Base-by-base conservation (phyloP, 768 basidiomycete species). In the Rossbeevera mucosa region DNA sequence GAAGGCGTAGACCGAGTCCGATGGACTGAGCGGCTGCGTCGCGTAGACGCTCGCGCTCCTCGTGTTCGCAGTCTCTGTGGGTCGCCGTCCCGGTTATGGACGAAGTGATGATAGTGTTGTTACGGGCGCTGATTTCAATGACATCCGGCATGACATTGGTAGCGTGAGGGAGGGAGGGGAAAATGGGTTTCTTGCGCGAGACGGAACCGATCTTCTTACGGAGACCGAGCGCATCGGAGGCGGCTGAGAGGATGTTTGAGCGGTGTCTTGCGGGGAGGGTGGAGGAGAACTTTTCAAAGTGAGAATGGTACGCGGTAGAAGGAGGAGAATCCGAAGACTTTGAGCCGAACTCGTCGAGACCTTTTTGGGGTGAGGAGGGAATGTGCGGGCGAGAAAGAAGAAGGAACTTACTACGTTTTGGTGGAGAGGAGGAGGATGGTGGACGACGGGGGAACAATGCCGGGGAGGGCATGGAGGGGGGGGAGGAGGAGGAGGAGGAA, bases 1-100 rank as follows among this genome's bases (percentile, higher is more conserved):
- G 61, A 41, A 81, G 72, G 29, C 76, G 76, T 9, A 80, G 78
- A 50, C 74, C 78, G 28, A 90, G 72, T 6, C 89, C 89, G 44
- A 91, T 82, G 12, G 85, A 80, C 60, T 88, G 83, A 0, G 88
- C 89, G 16, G 89, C 89, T 33, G 79, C 82, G 50, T 86, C 84
- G 28, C 87, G 74, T 28, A 91, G 70, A n/a, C 86, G 80, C 56
- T 86, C 80, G 9, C 89, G 80, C 59, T 91, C 88, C 61, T 85
- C 83, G 44, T 79, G 75, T 60, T 91, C 88, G 42, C 74, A 78
- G 56, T 86, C 81, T 44, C 13, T 56, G 48, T 62, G 59, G 3
- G 62, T 25, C 7, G 45, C 50, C 18, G 61, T 38, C 4, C 74
- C 71, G 43, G 69, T 43, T 2, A 59, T 3, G 0, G 53, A 46